A percentile compares a stretch with the other conserved stretches of the same genome.
Conservation (phyloP, 2,329 filamentous ascomycete species). For the Gnomoniopsis smithogilvyi region DNA sequence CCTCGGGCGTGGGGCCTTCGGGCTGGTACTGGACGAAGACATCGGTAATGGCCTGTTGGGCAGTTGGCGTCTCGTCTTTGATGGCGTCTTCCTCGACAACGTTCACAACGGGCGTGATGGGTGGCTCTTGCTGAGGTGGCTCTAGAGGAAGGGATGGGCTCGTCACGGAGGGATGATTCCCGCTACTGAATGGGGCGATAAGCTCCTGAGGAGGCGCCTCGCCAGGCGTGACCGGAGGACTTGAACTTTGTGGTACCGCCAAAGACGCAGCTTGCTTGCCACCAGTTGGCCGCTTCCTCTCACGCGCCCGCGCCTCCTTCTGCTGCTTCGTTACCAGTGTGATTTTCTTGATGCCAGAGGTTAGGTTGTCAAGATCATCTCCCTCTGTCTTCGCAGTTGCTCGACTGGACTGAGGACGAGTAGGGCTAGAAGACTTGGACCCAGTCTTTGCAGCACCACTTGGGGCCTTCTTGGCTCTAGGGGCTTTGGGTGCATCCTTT, state of each 20-base stretch:
- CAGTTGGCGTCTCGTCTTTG: background rate
- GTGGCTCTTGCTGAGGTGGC: background rate
- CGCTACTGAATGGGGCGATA: constrained; percentile 11
- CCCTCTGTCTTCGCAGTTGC: constrained; percentile 18
- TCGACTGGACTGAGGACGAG: background rate
- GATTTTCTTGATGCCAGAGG: constrained; percentile 59
- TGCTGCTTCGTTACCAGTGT: constrained; percentile 58
- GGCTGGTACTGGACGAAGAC: constrained; percentile 55
- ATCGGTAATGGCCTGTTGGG: constrained; percentile 26
- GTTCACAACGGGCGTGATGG: background rate
- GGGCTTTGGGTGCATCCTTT: constrained; percentile 32
- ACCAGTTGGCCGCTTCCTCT: constrained; percentile 49
- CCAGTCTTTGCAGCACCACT: constrained; percentile 11
- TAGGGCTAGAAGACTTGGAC: constrained; percentile 12
- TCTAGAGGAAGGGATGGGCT: constrained; percentile 16
- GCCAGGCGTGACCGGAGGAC: constrained; percentile 7
- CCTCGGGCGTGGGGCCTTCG: constrained; percentile 43
- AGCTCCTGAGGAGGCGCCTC: background rate
- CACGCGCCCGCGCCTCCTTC: constrained; percentile 47
- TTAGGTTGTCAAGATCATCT: constrained; percentile 52
- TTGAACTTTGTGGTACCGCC: background rate
- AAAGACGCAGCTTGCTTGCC: constrained; percentile 9
- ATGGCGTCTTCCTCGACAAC: background rate
- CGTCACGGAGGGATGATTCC: constrained; percentile 2
- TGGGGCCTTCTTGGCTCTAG: constrained; percentile 13